A percentile compares a stretch with the other conserved stretches of the same genome.
These are phyloP conservation scores for Spizellomyces punctatus DNA, from an alignment of 192 early-diverging fungal genomes.

Conservation along the genomic window DNA sequence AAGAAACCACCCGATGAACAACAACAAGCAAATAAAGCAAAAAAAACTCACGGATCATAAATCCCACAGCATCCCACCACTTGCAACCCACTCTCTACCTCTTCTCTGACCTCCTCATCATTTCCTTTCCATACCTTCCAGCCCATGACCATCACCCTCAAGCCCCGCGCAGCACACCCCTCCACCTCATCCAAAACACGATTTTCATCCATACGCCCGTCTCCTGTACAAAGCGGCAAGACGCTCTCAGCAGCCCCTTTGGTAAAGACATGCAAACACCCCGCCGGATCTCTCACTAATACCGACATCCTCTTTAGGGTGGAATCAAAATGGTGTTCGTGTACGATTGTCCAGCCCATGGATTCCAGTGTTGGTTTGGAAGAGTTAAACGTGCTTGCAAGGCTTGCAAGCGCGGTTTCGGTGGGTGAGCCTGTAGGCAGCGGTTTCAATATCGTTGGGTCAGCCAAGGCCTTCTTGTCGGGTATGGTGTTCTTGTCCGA, in stretches of 20 bases:
- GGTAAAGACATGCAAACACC: slow-evolving; percentile 4
- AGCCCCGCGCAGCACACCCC: slow-evolving; percentile 5
- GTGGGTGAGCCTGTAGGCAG: slow-evolving; percentile 39
- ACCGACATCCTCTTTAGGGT: slow-evolving; percentile 41
- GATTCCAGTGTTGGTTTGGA: slow-evolving; percentile 4
- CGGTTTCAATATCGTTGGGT: too few relatives aligned
- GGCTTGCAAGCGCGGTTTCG: slow-evolving; percentile 39
- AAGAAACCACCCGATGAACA: not conserved
- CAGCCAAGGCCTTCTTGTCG: not conserved
- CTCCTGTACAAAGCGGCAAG: not conserved
- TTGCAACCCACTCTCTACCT: slow-evolving; percentile 48
- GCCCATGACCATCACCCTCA: slow-evolving; percentile 1
- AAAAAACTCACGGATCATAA: slow-evolving; percentile 66
- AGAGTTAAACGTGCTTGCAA: slow-evolving; percentile 25
- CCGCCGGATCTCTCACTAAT: slow-evolving; percentile 21
- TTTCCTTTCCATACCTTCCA: not conserved
- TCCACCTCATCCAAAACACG: not conserved
- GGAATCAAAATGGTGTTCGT: slow-evolving; percentile 36
- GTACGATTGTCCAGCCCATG: slow-evolving; percentile 20
- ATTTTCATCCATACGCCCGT: not conserved
- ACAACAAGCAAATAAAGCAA: not conserved
- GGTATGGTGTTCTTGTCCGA: not conserved
- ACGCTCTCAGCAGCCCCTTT: slow-evolving; percentile 10
- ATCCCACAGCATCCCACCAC: slow-evolving; percentile 76
- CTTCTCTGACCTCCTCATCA: slow-evolving; percentile 2